Base-by-base conservation (phyloP, 1,284 basidiomycete species). In the Phylloboletellus chloephorus region DNA sequence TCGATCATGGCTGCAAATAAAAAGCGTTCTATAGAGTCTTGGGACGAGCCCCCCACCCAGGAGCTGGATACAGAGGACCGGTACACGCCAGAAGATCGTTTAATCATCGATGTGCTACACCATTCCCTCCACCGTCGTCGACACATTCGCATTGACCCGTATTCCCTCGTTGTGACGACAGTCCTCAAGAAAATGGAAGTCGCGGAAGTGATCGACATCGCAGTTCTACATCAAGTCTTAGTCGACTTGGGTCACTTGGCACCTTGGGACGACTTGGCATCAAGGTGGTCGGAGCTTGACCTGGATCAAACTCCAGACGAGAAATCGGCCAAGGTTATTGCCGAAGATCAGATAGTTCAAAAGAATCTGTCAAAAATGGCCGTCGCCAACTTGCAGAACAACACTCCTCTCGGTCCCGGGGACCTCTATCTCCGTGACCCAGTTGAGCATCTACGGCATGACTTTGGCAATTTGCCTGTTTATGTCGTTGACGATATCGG, bases 401-500 rank as follows among this genome's bases (percentile, higher is more conserved):
- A 41, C 7, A 36, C 52, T 19, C 54, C 69, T 11, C 56, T 78
- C 3, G 76, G 76, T 3, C 74, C 74, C 0, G 70, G 78, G 46
- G 81, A 82, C 49, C 69, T 84, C 19, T 74, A 79, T 46, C 52
- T 66, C 3, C 52, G 56, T 1, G 86, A 89, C 53, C 71, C 74
- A 0, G 65, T 79, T 22, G 82, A 82, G 21, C 64, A 72, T 16
- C 61, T 90, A 2, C 82, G 93, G 4, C 79, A 89, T 54, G 95
- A 98, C 64, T 97, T 92, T 61, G 88, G 87, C 9, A 54, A 80
- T 46, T 63, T 87, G 41, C 80, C 80, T 0, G 90, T 93, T 1
- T 98, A 85, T 61, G 87, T 97, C 13, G 85, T 99, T 41, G 96
- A 99, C 59, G 89, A 93, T 51, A 57, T 71, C 0, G 60, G 56